Evolutionary conservation across 768 basidiomycete genomes (phyloP).

Genomic region (Lentinula sp.): DNA sequence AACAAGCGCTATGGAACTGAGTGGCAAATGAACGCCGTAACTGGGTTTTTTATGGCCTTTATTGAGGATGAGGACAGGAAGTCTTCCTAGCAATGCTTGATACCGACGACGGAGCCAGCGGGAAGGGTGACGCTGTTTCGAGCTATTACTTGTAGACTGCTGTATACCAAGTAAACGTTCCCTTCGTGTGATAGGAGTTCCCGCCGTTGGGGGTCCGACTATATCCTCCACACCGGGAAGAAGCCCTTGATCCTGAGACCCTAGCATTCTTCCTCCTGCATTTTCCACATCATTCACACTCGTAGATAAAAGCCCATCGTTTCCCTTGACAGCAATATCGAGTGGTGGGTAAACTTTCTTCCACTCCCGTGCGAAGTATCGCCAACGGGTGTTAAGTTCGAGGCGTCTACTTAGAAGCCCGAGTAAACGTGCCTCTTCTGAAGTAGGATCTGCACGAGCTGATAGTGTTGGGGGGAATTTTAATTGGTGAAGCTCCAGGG

Average conservation of each 20-base stretch:
- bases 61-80: constrained; percentile 48
- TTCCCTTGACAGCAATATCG: constrained; percentile 28
- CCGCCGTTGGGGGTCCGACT: constrained; percentile 25
- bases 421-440: constrained; percentile 51
- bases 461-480: constrained; percentile 50
- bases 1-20: constrained; percentile 12
- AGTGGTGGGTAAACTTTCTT: constrained; percentile 57
- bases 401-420: constrained; percentile 70
- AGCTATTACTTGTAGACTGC: not conserved
- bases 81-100: constrained; percentile 48
- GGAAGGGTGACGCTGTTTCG: constrained; percentile 17
- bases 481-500: constrained; percentile 35
- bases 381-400: constrained; percentile 67
- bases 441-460: constrained; percentile 45
- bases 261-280: constrained; percentile 26
- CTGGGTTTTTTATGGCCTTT: not conserved
- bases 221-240: constrained; percentile 41
- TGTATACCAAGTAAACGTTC: constrained; percentile 15
- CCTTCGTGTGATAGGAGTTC: constrained; percentile 26
- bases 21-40: constrained; percentile 25
- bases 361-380: constrained; percentile 49
- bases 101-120: constrained; percentile 53
- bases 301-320: not conserved
- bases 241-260: constrained; percentile 35
- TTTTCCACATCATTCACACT: constrained; percentile 1